These are phyloP conservation scores for Scedosporium minutisporum DNA, from an alignment of 2,329 filamentous ascomycete species.

Conservation along the genomic window DNA sequence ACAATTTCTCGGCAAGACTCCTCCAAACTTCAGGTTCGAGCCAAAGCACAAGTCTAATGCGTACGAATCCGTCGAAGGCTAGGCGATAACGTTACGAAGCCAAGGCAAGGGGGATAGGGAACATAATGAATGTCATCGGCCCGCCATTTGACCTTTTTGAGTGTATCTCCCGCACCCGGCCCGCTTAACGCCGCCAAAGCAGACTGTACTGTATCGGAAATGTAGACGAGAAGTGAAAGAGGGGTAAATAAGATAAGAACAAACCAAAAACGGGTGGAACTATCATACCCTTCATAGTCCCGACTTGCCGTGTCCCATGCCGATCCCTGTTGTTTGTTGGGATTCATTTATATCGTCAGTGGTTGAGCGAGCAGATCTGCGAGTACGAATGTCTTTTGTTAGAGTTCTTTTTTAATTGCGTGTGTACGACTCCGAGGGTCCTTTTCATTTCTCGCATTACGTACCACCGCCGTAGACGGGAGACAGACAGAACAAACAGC, in stretches of 20 bases:
- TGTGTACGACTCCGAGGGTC: too few species aligned
- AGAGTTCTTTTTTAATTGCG: too few species aligned
- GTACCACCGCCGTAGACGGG: too few species aligned
- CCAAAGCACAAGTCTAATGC: constrained; percentile 96
- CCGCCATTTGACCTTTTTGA: background rate
- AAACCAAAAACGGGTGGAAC: background rate
- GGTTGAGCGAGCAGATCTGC: too few species aligned
- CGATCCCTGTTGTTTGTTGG: too few species aligned
- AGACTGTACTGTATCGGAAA: background rate
- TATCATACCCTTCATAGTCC: background rate
- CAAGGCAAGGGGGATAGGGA: background rate
- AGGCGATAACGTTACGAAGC: constrained; percentile 8
- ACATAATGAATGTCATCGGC: background rate
- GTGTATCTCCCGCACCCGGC: too few species aligned
- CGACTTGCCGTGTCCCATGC: too few species aligned
- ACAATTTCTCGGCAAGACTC: constrained; percentile 91
- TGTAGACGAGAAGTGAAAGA: background rate
- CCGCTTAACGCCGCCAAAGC: background rate
- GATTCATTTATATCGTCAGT: too few species aligned
- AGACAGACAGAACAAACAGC: too few species aligned
- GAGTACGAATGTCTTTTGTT: too few species aligned
- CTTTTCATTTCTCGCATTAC: too few species aligned
- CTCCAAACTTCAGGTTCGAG: constrained; percentile 85
- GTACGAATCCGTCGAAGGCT: constrained; percentile 66
- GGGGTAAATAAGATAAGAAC: background rate